Base-by-base conservation (phyloP, 805 yeast genomes). In the Candida namnaoensis region DNA sequence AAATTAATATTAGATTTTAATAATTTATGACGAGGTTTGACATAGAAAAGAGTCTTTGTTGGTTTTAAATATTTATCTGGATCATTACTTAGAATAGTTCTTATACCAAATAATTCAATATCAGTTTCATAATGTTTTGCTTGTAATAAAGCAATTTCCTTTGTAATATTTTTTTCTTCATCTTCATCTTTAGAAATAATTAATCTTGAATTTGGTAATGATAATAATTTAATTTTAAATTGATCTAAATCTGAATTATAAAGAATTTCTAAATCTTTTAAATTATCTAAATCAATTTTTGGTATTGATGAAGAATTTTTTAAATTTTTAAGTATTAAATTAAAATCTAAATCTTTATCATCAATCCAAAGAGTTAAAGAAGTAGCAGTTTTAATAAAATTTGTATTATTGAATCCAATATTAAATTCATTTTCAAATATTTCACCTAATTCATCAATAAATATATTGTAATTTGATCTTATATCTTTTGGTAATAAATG, bases 61-160 rank as follows among this genome's bases (percentile, higher is more conserved):
- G 60, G 58, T 10, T 52, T 49, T 1, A 39, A 38, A 12, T 50
- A 48, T 10, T 47, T 42, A 8, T 30, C 33, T 12, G 11, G 7
- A 25, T 32, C 13, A 3, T 37, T 37, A 25, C 43, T 41, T 2
- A 56, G 25, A 1, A 49, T 48, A 0, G 50, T 43, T 24, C 52
- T 42, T 19, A 56, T 38, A 3, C 60, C 60, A 9, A 48, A 37
- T 12, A 54, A 36, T 36, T 54, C 58, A 23, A 51, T 25, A 36
- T 55, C 58, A 8, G 44, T 44, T 8, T 32, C 34, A 3, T 47
- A 39, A 7, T 40, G 41, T 19, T 40, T 42, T 2, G 50, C 28
- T 43, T 55, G 47, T 34, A 55, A 43, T 2, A 55, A 36, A 1
- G 56, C 60, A 24, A 55, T 37, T 37, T 55, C 60, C 35, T 54